These are phyloP conservation scores for Exophiala alcalophila DNA, from an alignment of 2,329 filamentous ascomycete species.

Conservation along the genomic window DNA sequence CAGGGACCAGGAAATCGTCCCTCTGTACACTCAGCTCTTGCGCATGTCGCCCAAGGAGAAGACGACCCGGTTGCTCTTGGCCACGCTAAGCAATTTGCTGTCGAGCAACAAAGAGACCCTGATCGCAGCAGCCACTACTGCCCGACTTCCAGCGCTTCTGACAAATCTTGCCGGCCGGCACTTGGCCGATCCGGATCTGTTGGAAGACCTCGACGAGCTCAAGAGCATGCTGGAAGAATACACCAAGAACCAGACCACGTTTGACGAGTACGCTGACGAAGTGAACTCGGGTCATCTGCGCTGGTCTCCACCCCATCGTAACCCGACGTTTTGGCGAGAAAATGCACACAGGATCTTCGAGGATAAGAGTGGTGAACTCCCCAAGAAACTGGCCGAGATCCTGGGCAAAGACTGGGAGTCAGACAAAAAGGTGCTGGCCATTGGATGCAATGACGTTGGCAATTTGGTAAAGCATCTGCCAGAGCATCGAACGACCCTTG, in stretches of 20 bases:
- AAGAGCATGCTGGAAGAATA: constrained; percentile 80
- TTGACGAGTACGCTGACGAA: constrained; percentile 73
- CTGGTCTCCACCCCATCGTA: constrained; percentile 90
- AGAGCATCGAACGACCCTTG: constrained; percentile 73
- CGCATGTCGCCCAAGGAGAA: constrained; percentile 96
- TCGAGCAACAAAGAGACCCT: constrained; percentile 65
- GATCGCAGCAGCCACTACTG: constrained; percentile 81
- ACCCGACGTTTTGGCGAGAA: constrained; percentile 83
- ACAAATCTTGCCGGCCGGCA: constrained; percentile 55
- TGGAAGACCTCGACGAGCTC: constrained; percentile 49
- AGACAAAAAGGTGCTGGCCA: constrained; percentile 80
- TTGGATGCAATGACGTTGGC: constrained; percentile 91
- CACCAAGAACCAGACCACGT: constrained; percentile 64
- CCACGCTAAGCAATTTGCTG: constrained; percentile 85
- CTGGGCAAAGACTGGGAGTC: constrained; percentile 79
- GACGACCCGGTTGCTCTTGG: constrained; percentile 85
- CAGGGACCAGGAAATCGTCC: constrained; percentile 88
- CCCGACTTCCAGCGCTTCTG: constrained; percentile 67
- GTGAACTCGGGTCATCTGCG: constrained; percentile 81
- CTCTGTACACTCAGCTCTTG: constrained; percentile 88
- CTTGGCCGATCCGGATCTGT: constrained; percentile 48
- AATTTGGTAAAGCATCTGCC: constrained; percentile 83
- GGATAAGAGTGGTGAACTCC: constrained; percentile 72
- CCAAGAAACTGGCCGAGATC: constrained; percentile 80
- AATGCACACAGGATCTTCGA: constrained; percentile 86